These are phyloP conservation scores for Durio zibethinus DNA, from an alignment of 345 rosid genomes.

Conservation along the genomic window DNA sequence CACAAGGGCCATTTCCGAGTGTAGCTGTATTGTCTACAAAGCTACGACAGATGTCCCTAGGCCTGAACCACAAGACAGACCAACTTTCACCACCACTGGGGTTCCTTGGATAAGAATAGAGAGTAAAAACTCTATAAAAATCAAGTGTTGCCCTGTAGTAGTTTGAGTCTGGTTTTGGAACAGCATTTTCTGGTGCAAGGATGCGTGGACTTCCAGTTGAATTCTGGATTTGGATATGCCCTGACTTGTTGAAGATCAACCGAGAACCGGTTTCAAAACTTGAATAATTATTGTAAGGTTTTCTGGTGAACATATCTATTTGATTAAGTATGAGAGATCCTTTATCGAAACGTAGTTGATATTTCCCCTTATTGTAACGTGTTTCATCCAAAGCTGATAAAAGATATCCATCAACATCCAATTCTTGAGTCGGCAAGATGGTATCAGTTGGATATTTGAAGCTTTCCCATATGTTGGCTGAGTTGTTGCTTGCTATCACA, in stretches of 20 bases:
- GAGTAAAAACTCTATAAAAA: constrained; percentile 10
- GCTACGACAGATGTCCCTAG: background rate
- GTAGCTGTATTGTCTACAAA: background rate
- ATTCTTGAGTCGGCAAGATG: constrained; percentile 32
- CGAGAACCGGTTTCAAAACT: background rate
- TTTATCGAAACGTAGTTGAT: constrained; percentile 1
- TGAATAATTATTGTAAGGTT: background rate
- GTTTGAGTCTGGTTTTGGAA: background rate
- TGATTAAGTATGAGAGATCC: background rate
- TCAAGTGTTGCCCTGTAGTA: constrained; percentile 11
- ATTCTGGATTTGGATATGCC: too few relatives aligned
- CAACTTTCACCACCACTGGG: background rate
- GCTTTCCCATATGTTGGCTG: constrained; percentile 33
- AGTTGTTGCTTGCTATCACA: constrained; percentile 23
- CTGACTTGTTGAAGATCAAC: constrained; percentile 9
- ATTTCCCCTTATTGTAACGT: background rate
- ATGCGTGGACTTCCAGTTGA: background rate
- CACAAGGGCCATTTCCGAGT: constrained; percentile 15
- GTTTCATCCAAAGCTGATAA: background rate
- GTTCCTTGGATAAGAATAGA: constrained; percentile 9
- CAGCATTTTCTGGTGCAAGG: constrained; percentile 1
- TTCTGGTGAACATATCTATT: constrained; percentile 10
- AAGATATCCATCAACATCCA: constrained; percentile 1
- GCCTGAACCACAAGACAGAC: constrained; percentile 1
- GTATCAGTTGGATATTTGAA: constrained; percentile 42